A percentile compares a stretch with the other conserved stretches of the same genome.
These are phyloP conservation scores for Fusarium liriodendri DNA, from an alignment of 2,329 filamentous ascomycete genomes.

Conservation along the genomic window DNA sequence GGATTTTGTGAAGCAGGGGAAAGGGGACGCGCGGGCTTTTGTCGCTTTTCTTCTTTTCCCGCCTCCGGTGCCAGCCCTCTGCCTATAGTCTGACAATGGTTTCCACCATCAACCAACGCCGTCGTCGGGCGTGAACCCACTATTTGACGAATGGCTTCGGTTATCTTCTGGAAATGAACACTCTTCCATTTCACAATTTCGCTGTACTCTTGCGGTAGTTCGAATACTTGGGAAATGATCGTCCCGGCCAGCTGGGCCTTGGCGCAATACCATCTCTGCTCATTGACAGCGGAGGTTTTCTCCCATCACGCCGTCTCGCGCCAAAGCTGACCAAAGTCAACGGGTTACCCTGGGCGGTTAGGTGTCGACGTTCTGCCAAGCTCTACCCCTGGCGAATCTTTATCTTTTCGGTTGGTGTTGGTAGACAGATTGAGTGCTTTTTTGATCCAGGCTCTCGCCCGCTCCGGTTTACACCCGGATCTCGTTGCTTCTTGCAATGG, in stretches of 20 bases:
- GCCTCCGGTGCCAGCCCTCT: neutral
- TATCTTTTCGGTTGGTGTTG: neutral
- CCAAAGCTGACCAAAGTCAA: neutral
- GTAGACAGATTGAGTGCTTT: neutral
- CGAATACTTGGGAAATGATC: neutral
- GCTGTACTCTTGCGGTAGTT: neutral
- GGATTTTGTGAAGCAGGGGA: neutral
- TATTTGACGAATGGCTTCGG: neutral
- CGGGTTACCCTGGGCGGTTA: neutral
- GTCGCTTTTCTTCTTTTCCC: slow-evolving; percentile 6
- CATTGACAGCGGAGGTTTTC: neutral
- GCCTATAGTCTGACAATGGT: neutral
- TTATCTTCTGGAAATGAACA: neutral
- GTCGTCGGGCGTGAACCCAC: neutral
- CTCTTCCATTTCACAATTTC: neutral
- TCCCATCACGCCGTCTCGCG: neutral
- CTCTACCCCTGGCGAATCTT: neutral
- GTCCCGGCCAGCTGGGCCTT: neutral
- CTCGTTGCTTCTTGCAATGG: neutral
- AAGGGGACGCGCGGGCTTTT: slow-evolving; percentile 13
- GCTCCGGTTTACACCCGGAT: neutral
- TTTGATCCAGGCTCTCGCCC: neutral
- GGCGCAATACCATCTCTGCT: neutral
- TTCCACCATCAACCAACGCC: neutral
- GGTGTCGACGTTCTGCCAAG: neutral